Evolutionary conservation across 2,329 filamentous ascomycete genomes (phyloP).

Genomic region (Fusarium longipes): DNA sequence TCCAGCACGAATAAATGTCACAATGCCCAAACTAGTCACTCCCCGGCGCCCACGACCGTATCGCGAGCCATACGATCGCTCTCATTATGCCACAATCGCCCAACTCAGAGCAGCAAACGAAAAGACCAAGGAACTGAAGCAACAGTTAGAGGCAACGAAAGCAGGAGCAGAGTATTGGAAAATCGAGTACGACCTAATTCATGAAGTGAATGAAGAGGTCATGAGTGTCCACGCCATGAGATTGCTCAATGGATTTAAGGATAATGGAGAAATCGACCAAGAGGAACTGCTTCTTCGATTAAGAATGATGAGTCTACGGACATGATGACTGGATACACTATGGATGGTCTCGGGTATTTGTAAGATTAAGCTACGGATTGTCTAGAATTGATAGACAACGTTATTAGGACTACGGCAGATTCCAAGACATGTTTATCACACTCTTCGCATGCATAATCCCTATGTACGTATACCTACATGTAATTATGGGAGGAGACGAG

Average conservation of each 20-base stretch:
- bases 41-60: background rate
- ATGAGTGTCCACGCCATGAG: background rate
- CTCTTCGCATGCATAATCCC: too few species aligned
- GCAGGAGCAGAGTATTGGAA: background rate
- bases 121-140: background rate
- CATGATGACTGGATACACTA: background rate
- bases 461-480: too few species aligned
- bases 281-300: background rate
- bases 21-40: background rate
- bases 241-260: background rate
- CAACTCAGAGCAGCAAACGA: background rate
- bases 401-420: background rate
- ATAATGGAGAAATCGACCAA: background rate
- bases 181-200: background rate
- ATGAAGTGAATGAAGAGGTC: background rate
- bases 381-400: background rate
- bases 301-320: background rate
- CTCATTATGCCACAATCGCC: background rate
- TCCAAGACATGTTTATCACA: too few species aligned
- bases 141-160: background rate
- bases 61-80: background rate
- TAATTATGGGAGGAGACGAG: too few species aligned
- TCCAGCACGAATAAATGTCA: background rate
- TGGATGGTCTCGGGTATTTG: background rate
- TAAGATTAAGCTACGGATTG: background rate